A percentile compares a stretch with the other conserved stretches of the same genome.
Conservation (phyloP, 441 rosid genomes). For the Macaranga tanarius region DNA sequence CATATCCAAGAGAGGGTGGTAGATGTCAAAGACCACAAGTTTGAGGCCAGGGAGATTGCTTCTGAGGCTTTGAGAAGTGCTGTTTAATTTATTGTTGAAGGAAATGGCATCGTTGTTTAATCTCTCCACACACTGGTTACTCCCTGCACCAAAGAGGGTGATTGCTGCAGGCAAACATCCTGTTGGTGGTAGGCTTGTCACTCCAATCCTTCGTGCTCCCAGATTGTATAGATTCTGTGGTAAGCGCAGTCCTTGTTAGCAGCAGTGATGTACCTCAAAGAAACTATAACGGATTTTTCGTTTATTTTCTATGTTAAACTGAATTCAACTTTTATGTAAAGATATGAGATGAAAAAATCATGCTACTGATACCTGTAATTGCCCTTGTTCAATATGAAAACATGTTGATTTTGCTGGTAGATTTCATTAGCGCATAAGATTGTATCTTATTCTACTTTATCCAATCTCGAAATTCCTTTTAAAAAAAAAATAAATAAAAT, state of each 20-base stretch:
- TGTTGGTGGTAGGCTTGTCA: conserved; percentile 75
- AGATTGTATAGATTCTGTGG: conserved; percentile 67
- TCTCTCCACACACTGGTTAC: conserved; percentile 65
- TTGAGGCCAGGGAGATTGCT: conserved; percentile 65
- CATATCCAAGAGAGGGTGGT: conserved; percentile 80
- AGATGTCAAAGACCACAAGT: conserved; percentile 76
- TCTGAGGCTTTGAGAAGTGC: conserved; percentile 56
- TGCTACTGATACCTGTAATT: conserved; percentile 6
- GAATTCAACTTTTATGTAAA: neutral
- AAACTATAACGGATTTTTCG: conserved; percentile 11
- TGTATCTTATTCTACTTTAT: neutral
- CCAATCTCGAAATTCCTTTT: no score
- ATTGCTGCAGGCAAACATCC: conserved; percentile 95
- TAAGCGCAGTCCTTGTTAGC: conserved; percentile 12
- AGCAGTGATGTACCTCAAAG: conserved; percentile 26
- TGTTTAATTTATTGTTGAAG: conserved; percentile 72
- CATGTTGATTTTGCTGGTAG: neutral
- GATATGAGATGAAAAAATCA: neutral
- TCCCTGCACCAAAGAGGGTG: conserved; percentile 77
- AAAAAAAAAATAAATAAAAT: no score
- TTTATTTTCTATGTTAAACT: conserved; percentile 9
- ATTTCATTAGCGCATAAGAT: neutral
- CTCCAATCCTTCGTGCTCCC: conserved; percentile 88
- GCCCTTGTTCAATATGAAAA: neutral
- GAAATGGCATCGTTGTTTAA: conserved; percentile 70